Percentiles rank a stretch among this genome's conserved stretches.
phyloP scores from a whole-genome alignment of 2,329 filamentous ascomycete genomes.

The Fusarium sambucinum region DNA sequence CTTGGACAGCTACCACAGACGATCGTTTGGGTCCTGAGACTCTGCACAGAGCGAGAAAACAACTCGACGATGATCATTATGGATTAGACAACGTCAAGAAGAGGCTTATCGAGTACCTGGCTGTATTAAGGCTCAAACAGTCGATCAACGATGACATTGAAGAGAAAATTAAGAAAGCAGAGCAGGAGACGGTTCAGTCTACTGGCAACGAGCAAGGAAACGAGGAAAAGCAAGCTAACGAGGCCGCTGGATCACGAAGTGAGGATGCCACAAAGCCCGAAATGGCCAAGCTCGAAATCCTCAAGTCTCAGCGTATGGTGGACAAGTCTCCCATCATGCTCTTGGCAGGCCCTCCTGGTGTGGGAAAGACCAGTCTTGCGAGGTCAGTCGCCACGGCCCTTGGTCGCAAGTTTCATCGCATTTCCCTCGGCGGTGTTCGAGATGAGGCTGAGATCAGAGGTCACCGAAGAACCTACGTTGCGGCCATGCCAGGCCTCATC shows the following conservation, averaged over 20 bases:
- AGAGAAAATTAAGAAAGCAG: slow-evolving; percentile 76
- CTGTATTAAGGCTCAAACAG: slow-evolving; percentile 95
- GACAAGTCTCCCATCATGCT: slow-evolving; percentile 97
- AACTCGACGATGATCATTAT: slow-evolving; percentile 96
- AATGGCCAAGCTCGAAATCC: slow-evolving; percentile 75
- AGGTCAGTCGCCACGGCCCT: slow-evolving; percentile 92
- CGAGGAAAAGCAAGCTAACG: slow-evolving; percentile 31
- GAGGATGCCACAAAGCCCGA: slow-evolving; percentile 53
- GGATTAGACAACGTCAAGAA: slow-evolving; percentile 98
- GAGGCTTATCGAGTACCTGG: slow-evolving; percentile 91
- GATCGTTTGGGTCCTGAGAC: slow-evolving; percentile 88
- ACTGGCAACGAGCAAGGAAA: slow-evolving; percentile 34
- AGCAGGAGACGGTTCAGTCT: slow-evolving; percentile 66
- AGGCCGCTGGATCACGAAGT: slow-evolving; percentile 40
- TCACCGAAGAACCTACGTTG: slow-evolving; percentile 94
- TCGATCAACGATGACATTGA: slow-evolving; percentile 87
- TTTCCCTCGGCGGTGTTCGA: slow-evolving; percentile 93
- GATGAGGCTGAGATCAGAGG: slow-evolving; percentile 98
- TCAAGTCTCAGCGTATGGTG: slow-evolving; percentile 85
- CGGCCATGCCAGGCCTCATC: slow-evolving; percentile 97
- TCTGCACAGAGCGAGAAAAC: slow-evolving; percentile 81
- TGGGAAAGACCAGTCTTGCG: slow-evolving; percentile 95
- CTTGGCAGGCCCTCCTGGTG: slow-evolving; percentile 91
- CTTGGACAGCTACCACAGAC: slow-evolving; percentile 87
- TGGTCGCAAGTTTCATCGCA: slow-evolving; percentile 95